Base-by-base conservation (phyloP, 2,329 filamentous ascomycete species). In the Talaromyces sp. region DNA sequence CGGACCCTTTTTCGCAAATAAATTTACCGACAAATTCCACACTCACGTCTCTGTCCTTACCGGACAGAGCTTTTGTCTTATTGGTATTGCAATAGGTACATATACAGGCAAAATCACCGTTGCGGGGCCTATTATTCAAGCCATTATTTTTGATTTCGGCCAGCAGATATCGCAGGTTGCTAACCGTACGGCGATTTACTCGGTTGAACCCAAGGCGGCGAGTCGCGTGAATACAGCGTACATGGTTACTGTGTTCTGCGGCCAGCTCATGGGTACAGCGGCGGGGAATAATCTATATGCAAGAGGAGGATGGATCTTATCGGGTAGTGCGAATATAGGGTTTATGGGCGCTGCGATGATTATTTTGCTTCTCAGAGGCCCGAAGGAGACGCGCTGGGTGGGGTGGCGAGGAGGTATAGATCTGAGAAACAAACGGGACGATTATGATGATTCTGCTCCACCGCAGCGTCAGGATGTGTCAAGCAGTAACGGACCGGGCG, bases 201-300 rank as follows among this genome's bases (percentile, higher is more conserved):
- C 78, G 1, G 85, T 93, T 24, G 87, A 89, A 58, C 86, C 89
- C 0, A 86, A 85, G 62, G 86, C 87, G 0, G 77, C 89, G 4
- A 95, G 92, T 73, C 76, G 90, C 3, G 83, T 93, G 26, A 95
- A 95, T 70, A 92, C 90, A 0, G 89, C 87, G 1, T 95, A 91
- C 68, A 95, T 93, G 90, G 81, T 92, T 0, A 81, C 82, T 8
- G 86, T 84, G 0, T 93, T 93, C 68, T 85, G 83, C 29, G 90
- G 90, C 0, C 90, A 95, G 76, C 69, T 95, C 53, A 87, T 86
- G 1, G 90, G 90, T 0, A 88, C 86, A 0, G 80, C 83, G 1
- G 83, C 84, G 4, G 84, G 84, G 0, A 85, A 82, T 63, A 75
- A 79, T 51, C 71, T 87, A 13, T 87, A 84, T 68, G 82, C 82